These are phyloP conservation scores for Spirogloea muscicola DNA, from an alignment of 139 green algal genomes.

Conservation along the genomic window DNA sequence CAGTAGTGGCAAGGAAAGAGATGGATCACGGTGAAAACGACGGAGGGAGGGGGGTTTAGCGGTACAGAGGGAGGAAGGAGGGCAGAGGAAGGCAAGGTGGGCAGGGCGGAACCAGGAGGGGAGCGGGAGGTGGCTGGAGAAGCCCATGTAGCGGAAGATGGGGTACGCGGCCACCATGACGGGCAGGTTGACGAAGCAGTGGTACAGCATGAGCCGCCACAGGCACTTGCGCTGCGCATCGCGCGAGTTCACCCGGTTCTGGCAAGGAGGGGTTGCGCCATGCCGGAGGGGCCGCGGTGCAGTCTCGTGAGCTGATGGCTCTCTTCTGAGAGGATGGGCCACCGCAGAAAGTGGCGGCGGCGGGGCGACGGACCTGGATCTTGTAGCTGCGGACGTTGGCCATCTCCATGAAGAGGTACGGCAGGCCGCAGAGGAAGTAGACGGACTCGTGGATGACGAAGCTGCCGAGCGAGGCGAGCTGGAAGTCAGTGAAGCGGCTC, in stretches of 20 bases:
- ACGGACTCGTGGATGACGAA: slow-evolving; percentile 47
- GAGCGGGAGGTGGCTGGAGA: slow-evolving; percentile 46
- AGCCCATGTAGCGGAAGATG: slow-evolving; percentile 43
- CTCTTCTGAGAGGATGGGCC: too few relatives aligned
- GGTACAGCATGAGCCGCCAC: slow-evolving; percentile 40
- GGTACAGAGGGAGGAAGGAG: too few relatives aligned
- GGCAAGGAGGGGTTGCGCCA: too few relatives aligned
- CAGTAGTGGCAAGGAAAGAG: too few relatives aligned
- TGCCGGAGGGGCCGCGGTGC: too few relatives aligned
- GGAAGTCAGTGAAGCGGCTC: slow-evolving; percentile 38
- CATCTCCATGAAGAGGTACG: slow-evolving; percentile 32
- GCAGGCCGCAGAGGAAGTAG: slow-evolving; percentile 37
- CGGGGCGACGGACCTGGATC: too few relatives aligned
- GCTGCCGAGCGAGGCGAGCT: slow-evolving; percentile 32
- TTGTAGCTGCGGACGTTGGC: slow-evolving; percentile 37
- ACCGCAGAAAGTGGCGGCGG: too few relatives aligned
- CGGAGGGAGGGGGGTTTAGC: too few relatives aligned
- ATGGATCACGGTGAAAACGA: too few relatives aligned
- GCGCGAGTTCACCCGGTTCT: slow-evolving; percentile 8
- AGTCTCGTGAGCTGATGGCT: too few relatives aligned
- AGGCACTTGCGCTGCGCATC: slow-evolving; percentile 41
- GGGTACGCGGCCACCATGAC: slow-evolving; percentile 52
- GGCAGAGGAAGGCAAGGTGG: too few relatives aligned
- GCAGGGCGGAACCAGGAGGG: slow-evolving; percentile 32
- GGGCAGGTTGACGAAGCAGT: slow-evolving; percentile 45